A percentile compares a stretch with the other conserved stretches of the same genome.
Evolutionary conservation across 2,329 filamentous ascomycete species (phyloP).

Genomic region (Venturia asperata): DNA sequence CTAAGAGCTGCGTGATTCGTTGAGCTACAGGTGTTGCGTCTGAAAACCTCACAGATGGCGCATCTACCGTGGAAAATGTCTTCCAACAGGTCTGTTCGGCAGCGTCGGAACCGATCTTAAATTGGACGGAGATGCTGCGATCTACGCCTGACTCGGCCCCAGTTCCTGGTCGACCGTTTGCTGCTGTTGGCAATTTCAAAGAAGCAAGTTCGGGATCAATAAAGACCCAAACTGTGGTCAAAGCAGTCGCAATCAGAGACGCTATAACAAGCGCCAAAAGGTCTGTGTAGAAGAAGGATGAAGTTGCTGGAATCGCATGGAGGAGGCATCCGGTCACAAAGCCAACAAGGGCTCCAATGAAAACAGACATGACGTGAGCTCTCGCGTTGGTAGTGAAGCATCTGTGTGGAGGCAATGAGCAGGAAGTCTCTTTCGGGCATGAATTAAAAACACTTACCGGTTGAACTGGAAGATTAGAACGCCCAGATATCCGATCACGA

Average conservation of each 20-base stretch:
- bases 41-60: background rate
- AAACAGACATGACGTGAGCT: constrained; percentile 6
- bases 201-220: constrained; percentile 2
- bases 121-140: background rate
- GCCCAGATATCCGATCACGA: constrained; percentile 1
- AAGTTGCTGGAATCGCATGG: constrained; percentile 1
- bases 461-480: constrained; percentile 11
- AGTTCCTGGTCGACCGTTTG: background rate
- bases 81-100: background rate
- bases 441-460: background rate
- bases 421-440: background rate
- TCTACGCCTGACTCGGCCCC: background rate
- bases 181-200: background rate
- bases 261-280: constrained; percentile 43
- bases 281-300: constrained; percentile 33
- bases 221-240: constrained; percentile 24
- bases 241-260: constrained; percentile 47
- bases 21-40: background rate
- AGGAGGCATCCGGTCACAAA: constrained; percentile 5
- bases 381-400: constrained; percentile 2
- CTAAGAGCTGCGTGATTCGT: constrained; percentile 1
- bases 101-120: background rate
- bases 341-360: background rate
- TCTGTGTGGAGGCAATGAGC: background rate
- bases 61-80: background rate